Evolutionary conservation across 805 yeast genomes (phyloP), one percentile per base, ranked within the genome.

Genomic region (Metschnikowia orientalis): DNA sequence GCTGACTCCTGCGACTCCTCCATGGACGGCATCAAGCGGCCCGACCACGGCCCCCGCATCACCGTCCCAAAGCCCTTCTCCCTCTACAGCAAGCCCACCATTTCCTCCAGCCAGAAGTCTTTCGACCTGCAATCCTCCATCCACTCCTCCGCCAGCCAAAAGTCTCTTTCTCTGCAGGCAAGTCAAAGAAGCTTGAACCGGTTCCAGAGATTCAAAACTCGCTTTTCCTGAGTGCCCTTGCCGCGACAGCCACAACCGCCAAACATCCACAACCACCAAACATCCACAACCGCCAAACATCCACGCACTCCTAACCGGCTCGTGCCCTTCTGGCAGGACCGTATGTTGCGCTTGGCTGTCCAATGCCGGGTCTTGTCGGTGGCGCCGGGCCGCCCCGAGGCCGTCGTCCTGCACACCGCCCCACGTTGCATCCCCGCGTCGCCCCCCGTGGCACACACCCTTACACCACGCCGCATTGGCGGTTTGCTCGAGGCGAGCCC

Each of bases 31-130:
- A 11, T 8, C 15, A 8, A 12, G n/a, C 11, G 19, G 21, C 26
- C 32, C 8, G 32, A 29, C 15, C 6, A 18, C 14, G 30, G 38
- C 11, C 23, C 35, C 15, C 36, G 40, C 22, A 35, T 38, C 23
- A 59, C 63, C 1, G 38, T 51, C 6, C 61, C 62, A 8, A 45
- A 54, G 30, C 61, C 62, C 13, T 53, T 53, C 35, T 45, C 50
- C 4, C 37, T 47, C 17, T 47, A 47, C 35, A 51, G 57, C 41
- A 56, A 58, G 41, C 72, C 71, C 2, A 66, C 72, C 7, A 52
- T 66, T 3, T 61, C 70, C 6, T 59, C 66, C 26, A 56, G 63
- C 3, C 67, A 61, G 35, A 62, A 62, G 40, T 34, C 45, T 20
- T 32, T 46, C 8, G 40, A 36, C 5, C 32, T 42, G 3, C 40